phyloP scores from a whole-genome alignment of 2,329 filamentous ascomycete species.

The Phoma sp. region DNA sequence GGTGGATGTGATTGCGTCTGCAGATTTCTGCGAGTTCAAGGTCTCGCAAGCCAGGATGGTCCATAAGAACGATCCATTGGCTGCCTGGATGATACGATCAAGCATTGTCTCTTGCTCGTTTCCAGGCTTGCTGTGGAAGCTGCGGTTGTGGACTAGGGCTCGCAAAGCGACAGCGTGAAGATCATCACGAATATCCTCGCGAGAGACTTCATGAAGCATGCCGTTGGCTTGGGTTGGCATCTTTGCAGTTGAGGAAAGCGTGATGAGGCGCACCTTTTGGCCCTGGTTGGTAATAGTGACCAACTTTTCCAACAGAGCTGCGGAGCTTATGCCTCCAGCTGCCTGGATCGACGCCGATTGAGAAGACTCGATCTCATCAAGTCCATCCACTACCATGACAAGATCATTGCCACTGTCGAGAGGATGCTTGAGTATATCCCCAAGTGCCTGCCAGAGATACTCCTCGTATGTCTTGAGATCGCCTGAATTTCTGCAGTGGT shows the following conservation, averaged over 20 bases:
- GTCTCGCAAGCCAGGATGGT: conserved; percentile 52
- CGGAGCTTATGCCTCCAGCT: conserved; percentile 33
- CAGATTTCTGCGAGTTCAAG: conserved; percentile 48
- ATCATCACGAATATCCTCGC: conserved; percentile 51
- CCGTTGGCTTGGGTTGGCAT: conserved; percentile 48
- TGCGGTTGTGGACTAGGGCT: conserved; percentile 37
- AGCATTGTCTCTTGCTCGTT: conserved; percentile 48
- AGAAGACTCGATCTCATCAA: conserved; percentile 56
- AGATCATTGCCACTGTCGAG: conserved; percentile 52
- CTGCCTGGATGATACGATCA: conserved; percentile 48
- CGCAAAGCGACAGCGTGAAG: conserved; percentile 42
- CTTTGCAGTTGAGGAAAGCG: conserved; percentile 35
- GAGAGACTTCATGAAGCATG: conserved; percentile 45
- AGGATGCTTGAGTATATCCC: conserved; percentile 51
- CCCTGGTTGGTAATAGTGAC: conserved; percentile 47
- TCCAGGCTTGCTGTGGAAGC: conserved; percentile 35
- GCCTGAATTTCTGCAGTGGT: conserved; percentile 29
- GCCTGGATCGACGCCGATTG: conserved; percentile 39
- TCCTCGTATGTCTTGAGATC: conserved; percentile 43
- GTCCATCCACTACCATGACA: conserved; percentile 56
- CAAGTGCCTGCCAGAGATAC: conserved; percentile 51
- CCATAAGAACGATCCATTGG: conserved; percentile 57
- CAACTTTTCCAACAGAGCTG: conserved; percentile 50
- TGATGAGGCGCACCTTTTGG: conserved; percentile 47
- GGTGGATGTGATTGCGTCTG: conserved; percentile 44